Evolutionary conservation across 495 filamentous ascomycete species (phyloP).

Genomic region (Lepidopterella palustris): DNA sequence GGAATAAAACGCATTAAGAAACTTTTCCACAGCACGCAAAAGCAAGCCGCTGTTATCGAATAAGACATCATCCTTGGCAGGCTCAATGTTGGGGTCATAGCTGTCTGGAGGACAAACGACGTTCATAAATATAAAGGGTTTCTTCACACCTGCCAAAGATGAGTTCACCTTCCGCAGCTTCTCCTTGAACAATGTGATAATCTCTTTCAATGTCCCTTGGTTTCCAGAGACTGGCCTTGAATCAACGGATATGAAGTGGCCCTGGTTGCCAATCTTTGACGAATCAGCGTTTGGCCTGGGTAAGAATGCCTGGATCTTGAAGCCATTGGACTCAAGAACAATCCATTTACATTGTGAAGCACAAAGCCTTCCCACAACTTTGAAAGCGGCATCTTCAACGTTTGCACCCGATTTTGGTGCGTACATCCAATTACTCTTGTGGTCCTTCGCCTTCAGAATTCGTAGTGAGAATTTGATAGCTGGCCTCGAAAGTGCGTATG

Average conservation of each 20-base stretch:
- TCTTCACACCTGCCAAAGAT: conserved; percentile 32
- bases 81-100: conserved; percentile 89
- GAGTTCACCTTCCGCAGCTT: conserved; percentile 22
- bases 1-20: conserved; percentile 17
- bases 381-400: conserved; percentile 60
- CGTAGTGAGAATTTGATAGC: conserved; percentile 58
- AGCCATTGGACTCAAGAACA: conserved; percentile 31
- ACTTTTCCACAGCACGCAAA: conserved; percentile 44
- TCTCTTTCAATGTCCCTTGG: conserved; percentile 59
- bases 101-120: conserved; percentile 61
- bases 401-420: conserved; percentile 49
- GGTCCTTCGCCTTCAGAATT: conserved; percentile 55
- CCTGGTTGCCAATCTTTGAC: conserved; percentile 49
- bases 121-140: conserved; percentile 70
- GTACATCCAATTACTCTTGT: conserved; percentile 65
- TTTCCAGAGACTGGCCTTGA: conserved; percentile 61
- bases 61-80: conserved; percentile 80
- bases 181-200: conserved; percentile 55
- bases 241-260: conserved; percentile 71
- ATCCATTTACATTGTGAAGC: conserved; percentile 48
- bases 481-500: conserved; percentile 69
- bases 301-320: conserved; percentile 53
- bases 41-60: conserved; percentile 59
- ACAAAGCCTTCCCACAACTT: conserved; percentile 62
- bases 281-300: conserved; percentile 48